Percentiles rank a stretch among this genome's conserved stretches.
phyloP scores from a whole-genome alignment of 2,329 filamentous ascomycete species.

The Talaromyces sp. region DNA sequence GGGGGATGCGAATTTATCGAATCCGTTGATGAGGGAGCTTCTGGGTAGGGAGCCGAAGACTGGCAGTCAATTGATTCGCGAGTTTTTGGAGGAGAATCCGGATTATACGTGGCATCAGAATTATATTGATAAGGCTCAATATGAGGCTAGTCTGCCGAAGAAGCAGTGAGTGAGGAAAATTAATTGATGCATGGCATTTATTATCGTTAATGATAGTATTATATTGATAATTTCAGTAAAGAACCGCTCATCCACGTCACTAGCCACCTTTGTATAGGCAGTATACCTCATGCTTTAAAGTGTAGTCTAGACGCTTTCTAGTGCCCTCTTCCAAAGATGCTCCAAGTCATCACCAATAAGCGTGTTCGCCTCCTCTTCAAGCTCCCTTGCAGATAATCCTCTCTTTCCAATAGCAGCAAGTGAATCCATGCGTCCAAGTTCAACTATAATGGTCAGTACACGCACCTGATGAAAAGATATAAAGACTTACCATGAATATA shows the following conservation, averaged over 20 bases:
- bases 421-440: slow-evolving; percentile 35
- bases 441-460: slow-evolving; percentile 26
- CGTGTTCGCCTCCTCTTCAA: slow-evolving; percentile 31
- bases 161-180: not conserved
- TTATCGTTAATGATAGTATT: not conserved
- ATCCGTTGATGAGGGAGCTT: slow-evolving; percentile 45
- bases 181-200: not conserved
- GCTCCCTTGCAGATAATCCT: slow-evolving; percentile 23
- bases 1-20: slow-evolving; percentile 47
- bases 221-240: not conserved
- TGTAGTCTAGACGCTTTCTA: not conserved
- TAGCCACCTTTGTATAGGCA: not conserved
- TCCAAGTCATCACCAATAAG: slow-evolving; percentile 36
- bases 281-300: not conserved
- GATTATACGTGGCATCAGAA: slow-evolving; percentile 50
- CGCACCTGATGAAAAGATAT: not conserved
- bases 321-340: slow-evolving; percentile 24
- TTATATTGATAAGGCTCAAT: slow-evolving; percentile 29
- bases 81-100: slow-evolving; percentile 31
- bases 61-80: slow-evolving; percentile 38
- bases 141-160: slow-evolving; percentile 15
- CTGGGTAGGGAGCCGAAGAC: slow-evolving; percentile 46
- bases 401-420: slow-evolving; percentile 33
- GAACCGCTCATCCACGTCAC: not conserved
- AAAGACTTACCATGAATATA: slow-evolving; percentile 54